Base-by-base conservation (phyloP, 495 filamentous ascomycete genomes). In the Glonium stellatum region DNA sequence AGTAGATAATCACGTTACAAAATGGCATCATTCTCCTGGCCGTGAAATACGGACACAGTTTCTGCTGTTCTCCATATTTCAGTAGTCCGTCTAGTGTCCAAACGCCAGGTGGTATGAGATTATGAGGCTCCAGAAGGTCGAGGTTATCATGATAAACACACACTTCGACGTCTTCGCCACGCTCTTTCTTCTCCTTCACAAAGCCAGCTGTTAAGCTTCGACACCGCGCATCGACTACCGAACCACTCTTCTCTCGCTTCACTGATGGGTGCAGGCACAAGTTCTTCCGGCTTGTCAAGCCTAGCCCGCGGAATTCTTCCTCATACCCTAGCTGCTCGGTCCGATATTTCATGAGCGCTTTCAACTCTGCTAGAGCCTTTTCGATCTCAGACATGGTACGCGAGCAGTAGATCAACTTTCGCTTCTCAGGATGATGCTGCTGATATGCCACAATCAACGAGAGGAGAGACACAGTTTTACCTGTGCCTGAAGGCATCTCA, bases 401-500 rank as follows among this genome's bases (percentile, higher is more conserved):
- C 46, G 93, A 99, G 76, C 93, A 99, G 74, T 99, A 99, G 37
- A 99, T 97, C 54, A 99, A 82, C 73, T 97, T 97, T 41, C 93
- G 78, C 62, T 92, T 87, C 70, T 93, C 89, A 4, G 90, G 87
- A 60, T 90, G 91, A 69, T 90, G 86, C 70, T 90, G 86, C 72
- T 97, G 95, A 67, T 97, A 97, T 52, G 93, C 91, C 50, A 99
- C 84, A 64, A 99, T 99, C 64, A 99, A 79, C 0, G 93, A 96
- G 23, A 99, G 79, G 0, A 99, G 79, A 1, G 93, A 96, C 21
- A 99, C 88, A 0, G 93, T 99, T 78, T 99, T 99, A 52, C 93
- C 93, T 27, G 93, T 99, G n/a, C 93, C 93, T 56, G 93, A 99
- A 77, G 93, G 93, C 93, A 99, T 99, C 76, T 99, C 93, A 69